Percentiles rank a stretch among this genome's conserved stretches.
These are phyloP conservation scores for Luffa acutangula DNA, from an alignment of 306 rosid species.

Conservation along the genomic window DNA sequence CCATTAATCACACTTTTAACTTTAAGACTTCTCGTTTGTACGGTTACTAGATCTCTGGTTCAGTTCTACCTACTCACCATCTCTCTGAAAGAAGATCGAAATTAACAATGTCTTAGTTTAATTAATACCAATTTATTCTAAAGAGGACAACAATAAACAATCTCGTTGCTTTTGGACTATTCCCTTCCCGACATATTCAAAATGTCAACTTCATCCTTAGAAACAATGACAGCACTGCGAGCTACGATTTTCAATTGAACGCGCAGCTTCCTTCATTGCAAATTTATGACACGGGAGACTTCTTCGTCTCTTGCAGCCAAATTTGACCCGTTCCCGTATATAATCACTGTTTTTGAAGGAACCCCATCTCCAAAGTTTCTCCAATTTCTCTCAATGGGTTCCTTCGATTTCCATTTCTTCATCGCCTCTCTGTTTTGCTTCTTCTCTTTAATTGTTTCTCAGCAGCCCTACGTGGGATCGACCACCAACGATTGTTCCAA, in stretches of 20 bases:
- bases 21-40: no score
- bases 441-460: constrained; percentile 29
- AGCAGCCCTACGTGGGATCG: constrained; percentile 63
- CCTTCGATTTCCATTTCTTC: constrained; percentile 10
- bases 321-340: background rate
- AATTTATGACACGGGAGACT: background rate
- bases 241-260: background rate
- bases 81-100: no score
- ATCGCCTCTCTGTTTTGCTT: constrained; percentile 13
- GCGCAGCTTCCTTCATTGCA: background rate
- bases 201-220: no score
- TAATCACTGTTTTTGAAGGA: background rate
- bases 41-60: no score
- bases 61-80: no score
- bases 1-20: no score
- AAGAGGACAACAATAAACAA: no score
- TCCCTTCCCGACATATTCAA: background rate
- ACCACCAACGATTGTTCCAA: constrained; percentile 32
- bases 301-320: background rate
- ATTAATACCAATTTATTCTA: no score
- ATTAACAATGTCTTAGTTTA: no score
- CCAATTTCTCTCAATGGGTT: constrained; percentile 23
- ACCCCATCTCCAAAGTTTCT: background rate
- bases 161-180: background rate
- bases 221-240: background rate